Percentiles rank a stretch among this genome's conserved stretches.
phyloP scores from a whole-genome alignment of 148 eudicot species.

The Cornus controversa region DNA sequence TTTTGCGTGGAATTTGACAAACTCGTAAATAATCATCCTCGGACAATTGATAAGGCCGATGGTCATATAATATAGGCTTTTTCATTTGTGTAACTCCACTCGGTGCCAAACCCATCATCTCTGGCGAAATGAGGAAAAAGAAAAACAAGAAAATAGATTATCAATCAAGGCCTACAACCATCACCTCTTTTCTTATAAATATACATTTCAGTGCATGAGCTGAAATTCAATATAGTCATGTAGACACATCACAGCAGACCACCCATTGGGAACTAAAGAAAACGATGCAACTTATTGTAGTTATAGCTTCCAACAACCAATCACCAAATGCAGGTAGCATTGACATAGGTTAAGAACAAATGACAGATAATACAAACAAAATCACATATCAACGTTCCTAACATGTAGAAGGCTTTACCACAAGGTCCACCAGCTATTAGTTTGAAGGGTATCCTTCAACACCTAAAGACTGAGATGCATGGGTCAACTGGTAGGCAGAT shows the following conservation, averaged over 20 bases:
- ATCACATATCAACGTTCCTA: neutral
- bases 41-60: constrained; percentile 60
- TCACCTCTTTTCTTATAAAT: neutral
- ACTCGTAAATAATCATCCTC: constrained; percentile 71
- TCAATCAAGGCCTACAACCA: neutral
- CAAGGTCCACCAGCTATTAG: too few species aligned
- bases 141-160: neutral
- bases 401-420: neutral
- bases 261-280: neutral
- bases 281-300: neutral
- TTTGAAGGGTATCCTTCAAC: too few species aligned
- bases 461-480: too few species aligned
- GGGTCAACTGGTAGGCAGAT: too few species aligned
- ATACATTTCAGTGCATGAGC: neutral
- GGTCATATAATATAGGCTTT: constrained; percentile 61
- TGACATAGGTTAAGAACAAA: neutral
- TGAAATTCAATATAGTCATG: neutral
- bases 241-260: neutral
- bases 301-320: neutral
- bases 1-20: constrained; percentile 67
- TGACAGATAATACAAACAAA: neutral
- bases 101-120: constrained; percentile 31
- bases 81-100: constrained; percentile 18
- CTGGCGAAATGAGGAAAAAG: constrained; percentile 15
- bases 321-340: constrained; percentile 2